Evolutionary conservation across 495 filamentous ascomycete species (phyloP).

Genomic region (Podospora conica): DNA sequence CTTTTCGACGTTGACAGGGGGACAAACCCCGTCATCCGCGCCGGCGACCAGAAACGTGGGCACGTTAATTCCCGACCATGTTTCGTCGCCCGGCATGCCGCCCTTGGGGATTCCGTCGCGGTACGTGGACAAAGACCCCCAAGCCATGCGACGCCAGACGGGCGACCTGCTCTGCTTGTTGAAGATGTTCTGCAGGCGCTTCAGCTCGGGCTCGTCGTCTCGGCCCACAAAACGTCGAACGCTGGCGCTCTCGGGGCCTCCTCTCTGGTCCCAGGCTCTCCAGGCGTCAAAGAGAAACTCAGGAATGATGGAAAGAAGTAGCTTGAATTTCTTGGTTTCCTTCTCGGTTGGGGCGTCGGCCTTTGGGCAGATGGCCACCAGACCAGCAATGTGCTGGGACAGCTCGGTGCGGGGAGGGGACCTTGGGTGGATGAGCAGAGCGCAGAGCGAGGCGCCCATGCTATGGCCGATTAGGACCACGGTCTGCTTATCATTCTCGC

Average conservation of each 20-base stretch:
- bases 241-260: conserved; percentile 69
- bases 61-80: conserved; percentile 66
- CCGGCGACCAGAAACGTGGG: conserved; percentile 78
- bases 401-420: conserved; percentile 40
- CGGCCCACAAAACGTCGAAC: conserved; percentile 73
- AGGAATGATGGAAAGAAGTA: conserved; percentile 62
- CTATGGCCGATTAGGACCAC: conserved; percentile 83
- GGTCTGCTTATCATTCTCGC: conserved; percentile 59
- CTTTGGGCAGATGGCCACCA: conserved; percentile 75
- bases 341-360: conserved; percentile 54
- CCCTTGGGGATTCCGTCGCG: conserved; percentile 44
- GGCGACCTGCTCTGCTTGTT: conserved; percentile 76
- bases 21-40: conserved; percentile 67
- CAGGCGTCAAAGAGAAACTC: conserved; percentile 68
- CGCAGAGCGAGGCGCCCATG: conserved; percentile 76
- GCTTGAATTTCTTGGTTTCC: conserved; percentile 45
- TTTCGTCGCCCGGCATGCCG: conserved; percentile 60
- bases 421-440: conserved; percentile 61
- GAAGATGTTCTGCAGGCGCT: conserved; percentile 71
- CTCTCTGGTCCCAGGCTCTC: conserved; percentile 73
- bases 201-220: conserved; percentile 65
- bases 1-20: conserved; percentile 61
- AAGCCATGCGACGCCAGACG: conserved; percentile 80
- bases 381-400: conserved; percentile 60
- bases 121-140: conserved; percentile 57